Evolutionary conservation across 768 basidiomycete species (phyloP).

Genomic region (Boletus insuetus): DNA sequence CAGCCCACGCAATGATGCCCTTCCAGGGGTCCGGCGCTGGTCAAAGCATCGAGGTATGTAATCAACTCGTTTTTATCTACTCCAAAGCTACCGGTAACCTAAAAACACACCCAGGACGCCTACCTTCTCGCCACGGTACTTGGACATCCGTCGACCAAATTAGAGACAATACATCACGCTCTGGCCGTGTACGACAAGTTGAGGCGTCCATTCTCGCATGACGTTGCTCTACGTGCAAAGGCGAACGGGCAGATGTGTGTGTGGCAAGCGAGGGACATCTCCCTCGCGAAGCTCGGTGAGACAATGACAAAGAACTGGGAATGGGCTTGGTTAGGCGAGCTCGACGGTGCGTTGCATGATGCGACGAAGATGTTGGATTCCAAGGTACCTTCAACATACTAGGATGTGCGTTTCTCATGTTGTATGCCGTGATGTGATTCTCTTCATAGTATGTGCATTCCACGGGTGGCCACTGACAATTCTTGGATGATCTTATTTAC

Average conservation of each 20-base stretch:
- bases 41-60: constrained; percentile 41
- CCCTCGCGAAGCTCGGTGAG: constrained; percentile 39
- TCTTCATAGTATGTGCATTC: too few relatives aligned
- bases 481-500: too few relatives aligned
- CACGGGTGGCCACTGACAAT: too few relatives aligned
- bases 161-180: constrained; percentile 40
- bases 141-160: constrained; percentile 36
- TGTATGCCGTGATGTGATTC: too few relatives aligned
- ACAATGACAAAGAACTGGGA: constrained; percentile 53
- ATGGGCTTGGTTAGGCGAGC: constrained; percentile 41
- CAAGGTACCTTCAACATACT: background rate
- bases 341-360: constrained; percentile 22
- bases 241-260: constrained; percentile 12
- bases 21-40: constrained; percentile 46
- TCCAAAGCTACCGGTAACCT: background rate
- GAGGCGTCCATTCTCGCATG: constrained; percentile 44
- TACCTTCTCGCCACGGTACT: constrained; percentile 40
- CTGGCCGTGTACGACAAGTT: constrained; percentile 48
- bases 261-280: constrained; percentile 19
- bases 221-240: constrained; percentile 31
- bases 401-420: background rate
- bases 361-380: constrained; percentile 15
- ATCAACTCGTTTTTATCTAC: background rate
- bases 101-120: constrained; percentile 28
- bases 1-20: constrained; percentile 43